Conservation (phyloP, 1,284 basidiomycete species). For the Megacollybia platyphylla region DNA sequence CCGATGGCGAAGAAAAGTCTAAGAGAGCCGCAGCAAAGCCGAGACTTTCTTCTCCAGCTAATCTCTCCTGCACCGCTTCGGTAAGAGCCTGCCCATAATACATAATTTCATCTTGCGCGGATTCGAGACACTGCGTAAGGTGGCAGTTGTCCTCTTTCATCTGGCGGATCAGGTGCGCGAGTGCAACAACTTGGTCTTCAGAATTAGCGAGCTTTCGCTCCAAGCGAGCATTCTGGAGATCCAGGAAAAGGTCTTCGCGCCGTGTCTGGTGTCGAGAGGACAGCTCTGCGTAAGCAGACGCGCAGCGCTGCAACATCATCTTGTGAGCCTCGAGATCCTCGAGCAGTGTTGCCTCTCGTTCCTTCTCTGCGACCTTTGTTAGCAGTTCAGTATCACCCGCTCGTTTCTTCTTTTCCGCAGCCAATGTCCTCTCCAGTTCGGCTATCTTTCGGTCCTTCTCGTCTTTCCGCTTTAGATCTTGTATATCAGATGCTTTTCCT, state of each 20-base stretch:
- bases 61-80: constrained; percentile 6
- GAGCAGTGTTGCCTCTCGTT: constrained; percentile 29
- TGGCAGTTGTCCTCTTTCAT: constrained; percentile 36
- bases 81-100: constrained; percentile 17
- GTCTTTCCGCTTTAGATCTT: constrained; percentile 37
- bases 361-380: constrained; percentile 23
- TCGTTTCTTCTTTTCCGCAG: constrained; percentile 34
- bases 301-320: constrained; percentile 28
- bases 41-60: constrained; percentile 1
- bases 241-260: constrained; percentile 23
- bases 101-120: constrained; percentile 25
- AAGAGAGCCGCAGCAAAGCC: neutral
- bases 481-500: constrained; percentile 36
- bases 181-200: constrained; percentile 52
- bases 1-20: constrained; percentile 3
- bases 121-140: constrained; percentile 27
- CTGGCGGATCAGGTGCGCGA: constrained; percentile 49
- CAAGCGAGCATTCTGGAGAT: constrained; percentile 34
- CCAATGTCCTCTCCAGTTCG: constrained; percentile 42
- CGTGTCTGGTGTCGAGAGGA: constrained; percentile 26
- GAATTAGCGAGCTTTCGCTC: constrained; percentile 58
- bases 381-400: constrained; percentile 27
- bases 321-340: constrained; percentile 36
- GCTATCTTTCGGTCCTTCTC: constrained; percentile 42
- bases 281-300: constrained; percentile 47